A percentile compares a stretch with the other conserved stretches of the same genome.
Conservation (phyloP, 2,329 filamentous ascomycete genomes). For the Amylocarpus encephaloides region DNA sequence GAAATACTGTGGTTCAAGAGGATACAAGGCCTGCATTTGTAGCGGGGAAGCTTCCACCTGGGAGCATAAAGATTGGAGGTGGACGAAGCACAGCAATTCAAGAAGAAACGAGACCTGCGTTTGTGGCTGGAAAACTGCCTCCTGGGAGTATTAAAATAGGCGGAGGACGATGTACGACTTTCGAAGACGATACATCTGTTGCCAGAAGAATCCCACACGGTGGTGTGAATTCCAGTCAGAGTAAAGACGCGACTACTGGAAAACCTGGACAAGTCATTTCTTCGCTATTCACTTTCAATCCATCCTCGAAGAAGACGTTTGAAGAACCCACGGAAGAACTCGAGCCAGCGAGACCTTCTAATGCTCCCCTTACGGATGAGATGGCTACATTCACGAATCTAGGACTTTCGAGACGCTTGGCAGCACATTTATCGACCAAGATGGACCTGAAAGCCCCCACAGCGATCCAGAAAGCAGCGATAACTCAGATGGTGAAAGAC, state of each 20-base stretch:
- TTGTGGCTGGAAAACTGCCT: constrained; percentile 25
- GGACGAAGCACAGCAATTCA: constrained; percentile 18
- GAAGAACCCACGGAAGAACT: constrained; percentile 40
- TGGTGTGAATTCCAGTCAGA: constrained; percentile 27
- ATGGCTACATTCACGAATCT: constrained; percentile 81
- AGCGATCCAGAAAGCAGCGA: constrained; percentile 85
- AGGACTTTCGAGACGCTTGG: constrained; percentile 73
- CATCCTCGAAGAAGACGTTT: constrained; percentile 58
- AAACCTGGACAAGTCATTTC: constrained; percentile 67
- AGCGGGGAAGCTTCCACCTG: constrained; percentile 21
- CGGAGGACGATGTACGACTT: constrained; percentile 14
- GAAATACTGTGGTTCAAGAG: constrained; percentile 17
- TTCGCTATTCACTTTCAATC: constrained; percentile 88
- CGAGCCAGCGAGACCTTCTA: constrained; percentile 68
- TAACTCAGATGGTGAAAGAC: constrained; percentile 71
- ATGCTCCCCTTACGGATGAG: constrained; percentile 80
- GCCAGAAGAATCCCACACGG: constrained; percentile 22
- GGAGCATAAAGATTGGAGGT: constrained; percentile 24
- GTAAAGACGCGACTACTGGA: constrained; percentile 30
- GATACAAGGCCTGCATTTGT: constrained; percentile 27
- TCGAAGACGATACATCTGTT: constrained; percentile 25
- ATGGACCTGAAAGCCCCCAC: constrained; percentile 86
- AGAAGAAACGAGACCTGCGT: constrained; percentile 25
- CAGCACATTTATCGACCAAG: constrained; percentile 76
- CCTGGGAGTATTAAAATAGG: constrained; percentile 25